Evolutionary conservation across 164 flowering plant genomes (phyloP).

Genomic region (Tinospora cordifolia): DNA sequence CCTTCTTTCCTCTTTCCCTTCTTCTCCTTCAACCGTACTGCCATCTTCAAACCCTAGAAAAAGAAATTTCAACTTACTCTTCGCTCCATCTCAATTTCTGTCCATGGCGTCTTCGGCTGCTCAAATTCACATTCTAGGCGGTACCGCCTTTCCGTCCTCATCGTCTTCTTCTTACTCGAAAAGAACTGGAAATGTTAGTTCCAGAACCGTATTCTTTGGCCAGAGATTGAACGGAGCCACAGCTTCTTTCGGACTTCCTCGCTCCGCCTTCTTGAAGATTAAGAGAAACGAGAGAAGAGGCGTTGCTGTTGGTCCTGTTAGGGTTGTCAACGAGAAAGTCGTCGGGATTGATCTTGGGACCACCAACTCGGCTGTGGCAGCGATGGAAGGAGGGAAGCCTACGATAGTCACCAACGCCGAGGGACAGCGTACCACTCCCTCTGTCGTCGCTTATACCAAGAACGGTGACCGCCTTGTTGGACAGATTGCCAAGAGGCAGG

Average conservation of each 20-base stretch:
- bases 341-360: conserved; percentile 67
- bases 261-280: conserved; percentile 18
- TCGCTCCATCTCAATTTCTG: too few species aligned
- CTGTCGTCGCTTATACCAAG: conserved; percentile 94
- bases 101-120: conserved; percentile 41
- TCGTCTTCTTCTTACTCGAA: not conserved
- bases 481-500: conserved; percentile 93
- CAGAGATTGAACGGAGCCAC: conserved; percentile 11
- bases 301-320: conserved; percentile 23
- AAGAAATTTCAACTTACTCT: too few species aligned
- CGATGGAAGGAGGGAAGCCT: conserved; percentile 79
- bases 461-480: conserved; percentile 79
- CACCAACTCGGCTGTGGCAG: conserved; percentile 65
- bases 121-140: conserved; percentile 39
- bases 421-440: conserved; percentile 84
- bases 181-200: not conserved
- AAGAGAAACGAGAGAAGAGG: conserved; percentile 9
- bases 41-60: too few species aligned
- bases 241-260: conserved; percentile 10
- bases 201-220: conserved; percentile 32
- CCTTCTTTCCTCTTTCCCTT: too few species aligned
- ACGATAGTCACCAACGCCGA: conserved; percentile 65
- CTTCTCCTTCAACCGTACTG: too few species aligned
- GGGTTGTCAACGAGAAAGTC: conserved; percentile 50
- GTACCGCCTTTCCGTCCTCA: conserved; percentile 18